Percentiles rank a stretch among this genome's conserved stretches.
Evolutionary conservation across 176 grass and related monocot species (phyloP).

Genomic region (Poa pratensis): DNA sequence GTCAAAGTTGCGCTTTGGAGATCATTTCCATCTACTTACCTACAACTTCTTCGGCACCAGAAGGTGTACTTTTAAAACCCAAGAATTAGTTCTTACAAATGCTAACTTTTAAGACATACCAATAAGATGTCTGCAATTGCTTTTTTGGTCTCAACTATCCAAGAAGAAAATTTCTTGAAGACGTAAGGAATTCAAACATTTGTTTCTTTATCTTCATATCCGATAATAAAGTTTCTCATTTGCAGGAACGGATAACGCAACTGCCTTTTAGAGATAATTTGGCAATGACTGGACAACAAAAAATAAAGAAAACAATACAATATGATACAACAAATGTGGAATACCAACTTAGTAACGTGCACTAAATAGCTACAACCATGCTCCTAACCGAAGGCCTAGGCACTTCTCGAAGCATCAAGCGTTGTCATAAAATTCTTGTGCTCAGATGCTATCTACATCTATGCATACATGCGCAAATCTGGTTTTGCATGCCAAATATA

Average conservation of each 20-base stretch:
- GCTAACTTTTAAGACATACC: neutral
- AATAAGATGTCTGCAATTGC: neutral
- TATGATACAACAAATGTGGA: neutral
- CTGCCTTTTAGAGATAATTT: neutral
- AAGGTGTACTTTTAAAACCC: neutral
- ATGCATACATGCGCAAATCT: neutral
- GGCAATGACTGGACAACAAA: neutral
- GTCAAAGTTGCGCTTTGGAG: neutral
- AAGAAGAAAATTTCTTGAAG: neutral
- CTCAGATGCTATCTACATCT: neutral
- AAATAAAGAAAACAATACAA: neutral
- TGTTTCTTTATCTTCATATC: neutral
- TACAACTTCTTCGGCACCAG: neutral
- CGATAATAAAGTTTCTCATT: neutral
- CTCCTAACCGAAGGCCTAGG: neutral
- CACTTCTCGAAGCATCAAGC: neutral
- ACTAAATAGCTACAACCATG: neutral
- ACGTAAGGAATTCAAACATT: neutral
- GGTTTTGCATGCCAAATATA: neutral
- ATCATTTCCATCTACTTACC: neutral
- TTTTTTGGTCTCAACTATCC: neutral
- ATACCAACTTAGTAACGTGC: neutral
- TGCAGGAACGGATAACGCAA: neutral
- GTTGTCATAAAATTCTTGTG: constrained; percentile 20
- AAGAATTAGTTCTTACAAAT: neutral